Evolutionary conservation across 2,329 filamentous ascomycete species (phyloP).

Genomic region (Penicillium sp.): DNA sequence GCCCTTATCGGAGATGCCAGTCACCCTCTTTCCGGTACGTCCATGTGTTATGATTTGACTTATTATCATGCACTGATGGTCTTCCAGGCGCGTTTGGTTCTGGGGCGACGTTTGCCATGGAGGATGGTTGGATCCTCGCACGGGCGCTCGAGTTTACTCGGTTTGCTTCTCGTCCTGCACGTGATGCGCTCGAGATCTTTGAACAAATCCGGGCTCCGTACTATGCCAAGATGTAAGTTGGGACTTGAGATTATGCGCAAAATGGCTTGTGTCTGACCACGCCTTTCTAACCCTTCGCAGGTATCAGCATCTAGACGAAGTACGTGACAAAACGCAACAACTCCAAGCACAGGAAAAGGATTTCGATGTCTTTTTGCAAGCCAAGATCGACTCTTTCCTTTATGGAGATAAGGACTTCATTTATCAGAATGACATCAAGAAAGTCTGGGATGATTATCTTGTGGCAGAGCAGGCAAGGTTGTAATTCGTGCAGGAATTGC

Average conservation of each 20-base stretch:
- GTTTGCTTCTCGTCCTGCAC: constrained; percentile 14
- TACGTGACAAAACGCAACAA: constrained; percentile 15
- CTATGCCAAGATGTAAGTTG: constrained; percentile 39
- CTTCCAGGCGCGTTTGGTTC: constrained; percentile 43
- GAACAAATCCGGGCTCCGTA: constrained; percentile 42
- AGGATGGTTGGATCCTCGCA: constrained; percentile 48
- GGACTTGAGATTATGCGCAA: not conserved
- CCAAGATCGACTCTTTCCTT: constrained; percentile 33
- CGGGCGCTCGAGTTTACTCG: constrained; percentile 31
- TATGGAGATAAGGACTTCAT: constrained; percentile 41
- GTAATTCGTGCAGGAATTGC: not conserved
- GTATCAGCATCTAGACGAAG: constrained; percentile 17
- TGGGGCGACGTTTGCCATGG: constrained; percentile 47
- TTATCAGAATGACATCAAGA: constrained; percentile 44
- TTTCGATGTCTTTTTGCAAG: constrained; percentile 31
- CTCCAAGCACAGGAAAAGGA: constrained; percentile 16
- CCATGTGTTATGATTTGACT: not conserved
- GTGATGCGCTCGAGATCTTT: constrained; percentile 39
- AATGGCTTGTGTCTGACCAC: not conserved
- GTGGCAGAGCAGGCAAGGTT: not conserved
- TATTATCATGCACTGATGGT: not conserved
- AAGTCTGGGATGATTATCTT: constrained; percentile 31
- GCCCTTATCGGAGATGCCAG: constrained; percentile 56
- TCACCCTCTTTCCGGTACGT: constrained; percentile 51
- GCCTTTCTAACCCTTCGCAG: not conserved